Percentiles rank a stretch among this genome's conserved stretches.
Conservation (phyloP, 352 stramenopile species). For the Pythium pyrilobum region DNA sequence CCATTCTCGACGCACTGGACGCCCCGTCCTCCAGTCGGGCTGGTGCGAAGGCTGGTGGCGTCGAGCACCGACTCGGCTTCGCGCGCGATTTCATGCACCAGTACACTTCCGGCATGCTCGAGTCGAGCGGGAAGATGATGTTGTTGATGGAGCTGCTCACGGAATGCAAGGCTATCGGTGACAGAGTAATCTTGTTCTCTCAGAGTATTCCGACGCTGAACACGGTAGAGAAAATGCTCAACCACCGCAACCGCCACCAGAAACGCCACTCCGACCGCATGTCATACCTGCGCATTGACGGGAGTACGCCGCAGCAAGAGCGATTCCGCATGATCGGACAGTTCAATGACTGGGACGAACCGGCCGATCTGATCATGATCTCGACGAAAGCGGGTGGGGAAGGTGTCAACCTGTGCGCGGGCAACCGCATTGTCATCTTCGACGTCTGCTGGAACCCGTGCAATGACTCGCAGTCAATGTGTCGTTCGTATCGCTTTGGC, state of each 20-base stretch:
- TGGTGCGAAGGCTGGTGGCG: neutral
- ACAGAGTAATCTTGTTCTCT: conserved; percentile 88
- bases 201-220: conserved; percentile 87
- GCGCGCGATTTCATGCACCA: conserved; percentile 50
- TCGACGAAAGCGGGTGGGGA: conserved; percentile 84
- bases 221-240: conserved; percentile 68
- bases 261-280: conserved; percentile 42
- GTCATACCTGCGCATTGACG: conserved; percentile 75
- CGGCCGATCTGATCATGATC: conserved; percentile 83
- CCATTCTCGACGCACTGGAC: conserved; percentile 36
- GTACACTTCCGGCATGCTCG: conserved; percentile 47
- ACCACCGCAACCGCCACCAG: conserved; percentile 48
- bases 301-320: conserved; percentile 71
- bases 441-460: conserved; percentile 92
- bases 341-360: conserved; percentile 82
- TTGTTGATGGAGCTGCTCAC: conserved; percentile 77
- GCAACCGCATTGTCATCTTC: conserved; percentile 90
- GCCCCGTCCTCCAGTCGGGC: neutral
- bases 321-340: conserved; percentile 72
- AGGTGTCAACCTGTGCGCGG: conserved; percentile 85
- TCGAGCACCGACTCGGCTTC: conserved; percentile 66
- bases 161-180: conserved; percentile 58
- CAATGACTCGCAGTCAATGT: conserved; percentile 91
- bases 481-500: conserved; percentile 89
- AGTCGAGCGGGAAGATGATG: conserved; percentile 85